Conservation (phyloP, 495 filamentous ascomycete genomes). For the Penicillium diatomitis region DNA sequence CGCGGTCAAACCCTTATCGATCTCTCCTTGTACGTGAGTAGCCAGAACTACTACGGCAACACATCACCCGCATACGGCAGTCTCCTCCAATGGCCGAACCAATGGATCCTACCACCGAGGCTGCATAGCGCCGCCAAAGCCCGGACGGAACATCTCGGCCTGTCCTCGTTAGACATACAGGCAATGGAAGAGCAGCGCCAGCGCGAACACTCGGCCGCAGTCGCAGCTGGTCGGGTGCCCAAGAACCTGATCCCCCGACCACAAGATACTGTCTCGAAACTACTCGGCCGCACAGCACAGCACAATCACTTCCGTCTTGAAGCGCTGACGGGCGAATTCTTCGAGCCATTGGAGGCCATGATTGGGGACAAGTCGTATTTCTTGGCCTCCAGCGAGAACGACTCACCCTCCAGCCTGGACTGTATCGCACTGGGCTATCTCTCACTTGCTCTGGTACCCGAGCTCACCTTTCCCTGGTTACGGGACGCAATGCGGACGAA, state of each 20-base stretch:
- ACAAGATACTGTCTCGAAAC: slow-evolving; percentile 30
- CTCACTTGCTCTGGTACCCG: slow-evolving; percentile 58
- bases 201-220: slow-evolving; percentile 34
- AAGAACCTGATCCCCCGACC: slow-evolving; percentile 32
- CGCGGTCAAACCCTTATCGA: slow-evolving; percentile 60
- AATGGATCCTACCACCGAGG: slow-evolving; percentile 66
- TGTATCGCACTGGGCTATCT: slow-evolving; percentile 74
- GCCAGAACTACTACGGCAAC: slow-evolving; percentile 63
- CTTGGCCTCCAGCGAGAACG: slow-evolving; percentile 28
- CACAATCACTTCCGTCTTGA: slow-evolving; percentile 57
- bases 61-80: slow-evolving; percentile 69
- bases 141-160: slow-evolving; percentile 64
- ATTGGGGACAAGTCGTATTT: slow-evolving; percentile 48
- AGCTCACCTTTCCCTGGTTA: slow-evolving; percentile 65
- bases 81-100: slow-evolving; percentile 72
- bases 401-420: slow-evolving; percentile 54
- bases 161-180: slow-evolving; percentile 57
- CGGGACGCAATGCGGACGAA: slow-evolving; percentile 48
- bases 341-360: slow-evolving; percentile 57
- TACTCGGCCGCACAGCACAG: slow-evolving; percentile 31
- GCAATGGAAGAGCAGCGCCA: slow-evolving; percentile 36
- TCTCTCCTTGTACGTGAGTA: slow-evolving; percentile 80
- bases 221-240: slow-evolving; percentile 34
- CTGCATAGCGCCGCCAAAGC: slow-evolving; percentile 56
- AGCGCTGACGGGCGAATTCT: slow-evolving; percentile 55